phyloP scores from a whole-genome alignment of 306 rosid genomes.

The Styphnolobium japonicum region DNA sequence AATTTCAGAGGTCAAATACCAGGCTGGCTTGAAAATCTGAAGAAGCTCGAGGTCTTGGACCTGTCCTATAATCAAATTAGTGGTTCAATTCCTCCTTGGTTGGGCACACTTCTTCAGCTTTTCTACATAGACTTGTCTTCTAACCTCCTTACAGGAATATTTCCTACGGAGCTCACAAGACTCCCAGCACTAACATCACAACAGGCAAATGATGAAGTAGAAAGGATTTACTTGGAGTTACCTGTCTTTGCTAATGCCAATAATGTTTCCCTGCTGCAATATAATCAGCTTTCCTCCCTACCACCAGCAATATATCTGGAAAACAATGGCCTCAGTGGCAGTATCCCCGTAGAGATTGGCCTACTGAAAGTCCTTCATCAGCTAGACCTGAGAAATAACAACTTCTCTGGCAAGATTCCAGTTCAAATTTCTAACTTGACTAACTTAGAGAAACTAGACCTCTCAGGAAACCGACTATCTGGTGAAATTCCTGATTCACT shows the following conservation, averaged over 20 bases:
- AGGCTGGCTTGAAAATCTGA: conserved; percentile 64
- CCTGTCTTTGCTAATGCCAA: conserved; percentile 77
- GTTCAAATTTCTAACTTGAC: conserved; percentile 59
- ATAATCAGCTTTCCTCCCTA: conserved; percentile 74
- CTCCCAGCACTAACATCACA: conserved; percentile 56
- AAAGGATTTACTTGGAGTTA: conserved; percentile 64
- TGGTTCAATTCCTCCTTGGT: conserved; percentile 77
- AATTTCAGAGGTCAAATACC: conserved; percentile 68
- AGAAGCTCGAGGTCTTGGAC: conserved; percentile 69
- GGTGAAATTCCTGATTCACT: conserved; percentile 83
- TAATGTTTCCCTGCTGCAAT: conserved; percentile 67
- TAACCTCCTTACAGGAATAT: conserved; percentile 54
- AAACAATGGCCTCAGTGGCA: conserved; percentile 61
- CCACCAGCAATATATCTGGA: conserved; percentile 76
- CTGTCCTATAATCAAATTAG: conserved; percentile 58
- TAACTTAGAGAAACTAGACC: conserved; percentile 78
- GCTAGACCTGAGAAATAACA: conserved; percentile 60
- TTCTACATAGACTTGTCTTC: conserved; percentile 80
- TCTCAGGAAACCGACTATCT: conserved; percentile 62
- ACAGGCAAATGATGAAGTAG: conserved; percentile 39
- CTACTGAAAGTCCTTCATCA: conserved; percentile 58
- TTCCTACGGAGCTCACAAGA: conserved; percentile 60
- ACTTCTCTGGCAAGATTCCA: conserved; percentile 73
- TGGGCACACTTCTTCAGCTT: conserved; percentile 60
- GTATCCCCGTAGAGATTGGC: conserved; percentile 68